Percentiles rank a stretch among this genome's conserved stretches.
Evolutionary conservation across 495 filamentous ascomycete species (phyloP).

Genomic region (Aspergillus avenaceus): DNA sequence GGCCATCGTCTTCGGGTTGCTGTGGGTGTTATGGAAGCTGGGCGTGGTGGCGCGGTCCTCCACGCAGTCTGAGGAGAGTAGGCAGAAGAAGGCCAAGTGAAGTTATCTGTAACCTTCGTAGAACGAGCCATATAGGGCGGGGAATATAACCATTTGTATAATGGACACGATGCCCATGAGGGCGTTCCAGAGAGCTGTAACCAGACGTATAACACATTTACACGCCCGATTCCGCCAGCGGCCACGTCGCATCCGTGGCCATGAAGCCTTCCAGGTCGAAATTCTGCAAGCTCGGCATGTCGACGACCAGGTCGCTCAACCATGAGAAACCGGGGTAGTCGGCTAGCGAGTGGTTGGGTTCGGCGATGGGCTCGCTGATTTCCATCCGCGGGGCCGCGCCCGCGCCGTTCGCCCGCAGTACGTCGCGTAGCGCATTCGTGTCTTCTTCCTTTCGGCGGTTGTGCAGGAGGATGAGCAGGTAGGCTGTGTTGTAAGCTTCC

Average conservation of each 20-base stretch:
- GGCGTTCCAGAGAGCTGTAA: too few species aligned
- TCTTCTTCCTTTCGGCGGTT: conserved; percentile 43
- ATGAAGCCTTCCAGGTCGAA: conserved; percentile 36
- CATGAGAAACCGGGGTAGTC: conserved; percentile 35
- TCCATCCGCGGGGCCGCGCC: conserved; percentile 15
- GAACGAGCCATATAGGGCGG: neutral
- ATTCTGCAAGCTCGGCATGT: conserved; percentile 42
- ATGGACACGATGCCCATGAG: too few species aligned
- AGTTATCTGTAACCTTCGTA: neutral
- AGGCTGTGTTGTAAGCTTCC: conserved; percentile 51
- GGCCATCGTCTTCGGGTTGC: conserved; percentile 66
- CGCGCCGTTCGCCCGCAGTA: conserved; percentile 30
- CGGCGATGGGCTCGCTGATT: conserved; percentile 4
- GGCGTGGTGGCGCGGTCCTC: conserved; percentile 32
- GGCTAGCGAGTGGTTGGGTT: conserved; percentile 15
- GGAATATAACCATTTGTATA: too few species aligned
- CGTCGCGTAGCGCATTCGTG: conserved; percentile 28
- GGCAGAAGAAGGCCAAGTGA: conserved; percentile 37
- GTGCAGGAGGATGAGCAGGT: conserved; percentile 42
- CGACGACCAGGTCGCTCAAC: conserved; percentile 42
- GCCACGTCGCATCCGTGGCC: conserved; percentile 14
- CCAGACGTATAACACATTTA: conserved; percentile 1
- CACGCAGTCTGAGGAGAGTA: conserved; percentile 9
- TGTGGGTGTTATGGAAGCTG: conserved; percentile 71
- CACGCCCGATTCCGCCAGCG: conserved; percentile 29